Evolutionary conservation across 306 rosid genomes (phyloP).

Genomic region (Dryas alaskensis): DNA sequence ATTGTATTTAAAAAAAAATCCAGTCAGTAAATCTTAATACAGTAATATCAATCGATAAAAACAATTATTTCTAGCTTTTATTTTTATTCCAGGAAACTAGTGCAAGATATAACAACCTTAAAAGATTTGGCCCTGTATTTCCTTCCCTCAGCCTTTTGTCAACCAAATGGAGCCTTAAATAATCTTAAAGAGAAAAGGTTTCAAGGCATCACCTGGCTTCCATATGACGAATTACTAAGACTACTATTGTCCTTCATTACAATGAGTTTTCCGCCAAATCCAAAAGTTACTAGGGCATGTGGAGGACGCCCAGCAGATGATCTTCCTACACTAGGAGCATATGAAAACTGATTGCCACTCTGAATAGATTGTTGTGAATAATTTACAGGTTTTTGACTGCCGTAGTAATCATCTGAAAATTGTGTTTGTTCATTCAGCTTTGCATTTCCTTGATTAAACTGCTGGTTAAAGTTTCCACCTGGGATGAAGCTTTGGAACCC

Average conservation of each 20-base stretch:
- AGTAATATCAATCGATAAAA: neutral
- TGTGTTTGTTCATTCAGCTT: slow-evolving; percentile 38
- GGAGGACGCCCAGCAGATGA: slow-evolving; percentile 90
- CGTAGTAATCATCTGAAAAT: slow-evolving; percentile 47
- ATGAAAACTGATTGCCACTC: slow-evolving; percentile 48
- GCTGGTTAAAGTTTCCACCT: slow-evolving; percentile 43
- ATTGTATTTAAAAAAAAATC: neutral
- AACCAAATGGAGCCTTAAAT: slow-evolving; percentile 17
- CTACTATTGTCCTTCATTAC: slow-evolving; percentile 64
- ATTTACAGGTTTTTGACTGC: slow-evolving; percentile 42
- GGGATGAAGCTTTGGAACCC: slow-evolving; percentile 42
- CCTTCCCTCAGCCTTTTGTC: slow-evolving; percentile 5
- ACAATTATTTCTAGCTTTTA: neutral
- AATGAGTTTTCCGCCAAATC: slow-evolving; percentile 95
- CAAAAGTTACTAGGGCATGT: slow-evolving; percentile 80
- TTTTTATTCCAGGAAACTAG: neutral
- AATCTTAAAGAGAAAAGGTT: slow-evolving; percentile 22
- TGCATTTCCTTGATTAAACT: slow-evolving; percentile 45
- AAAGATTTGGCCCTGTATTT: neutral
- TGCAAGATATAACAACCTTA: neutral
- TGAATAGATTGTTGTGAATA: slow-evolving; percentile 53
- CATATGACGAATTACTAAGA: slow-evolving; percentile 48
- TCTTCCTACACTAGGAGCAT: slow-evolving; percentile 57
- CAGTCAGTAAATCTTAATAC: slow-evolving; percentile 3
- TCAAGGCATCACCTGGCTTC: slow-evolving; percentile 63